A percentile compares a stretch with the other conserved stretches of the same genome.
phyloP scores from a whole-genome alignment of 208 protist genomes.

The Wallacemonas sp. region DNA sequence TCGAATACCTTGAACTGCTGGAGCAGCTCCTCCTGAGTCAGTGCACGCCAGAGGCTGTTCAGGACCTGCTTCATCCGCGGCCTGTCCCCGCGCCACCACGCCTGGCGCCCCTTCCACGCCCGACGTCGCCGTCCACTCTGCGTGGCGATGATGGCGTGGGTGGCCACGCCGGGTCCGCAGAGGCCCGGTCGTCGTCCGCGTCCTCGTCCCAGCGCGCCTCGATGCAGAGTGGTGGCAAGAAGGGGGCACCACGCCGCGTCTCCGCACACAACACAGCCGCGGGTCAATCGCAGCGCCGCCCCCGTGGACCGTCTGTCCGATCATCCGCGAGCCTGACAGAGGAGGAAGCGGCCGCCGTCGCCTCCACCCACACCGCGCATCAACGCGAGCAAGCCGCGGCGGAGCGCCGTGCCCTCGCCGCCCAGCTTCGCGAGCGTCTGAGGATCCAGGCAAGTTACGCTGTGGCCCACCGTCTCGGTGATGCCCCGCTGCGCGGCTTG shows the following conservation, averaged over 20 bases:
- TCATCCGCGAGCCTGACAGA: constrained; percentile 4
- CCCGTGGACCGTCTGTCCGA: not conserved
- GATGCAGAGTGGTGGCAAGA: not conserved
- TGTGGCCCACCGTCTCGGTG: not conserved
- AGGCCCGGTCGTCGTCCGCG: too few species aligned
- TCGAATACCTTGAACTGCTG: constrained; percentile 69
- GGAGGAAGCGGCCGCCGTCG: not conserved
- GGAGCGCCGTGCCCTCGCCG: not conserved
- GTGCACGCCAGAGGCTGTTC: constrained; percentile 20
- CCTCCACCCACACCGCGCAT: not conserved
- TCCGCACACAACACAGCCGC: not conserved
- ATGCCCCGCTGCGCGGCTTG: constrained; percentile 30
- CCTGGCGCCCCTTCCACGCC: constrained; percentile 1
- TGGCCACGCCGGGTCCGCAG: too few species aligned
- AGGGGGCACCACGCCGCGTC: not conserved
- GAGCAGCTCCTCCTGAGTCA: constrained; percentile 60
- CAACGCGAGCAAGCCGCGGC: not conserved
- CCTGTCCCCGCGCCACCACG: constrained; percentile 6
- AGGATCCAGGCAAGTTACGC: constrained; percentile 8
- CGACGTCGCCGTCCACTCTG: not conserved
- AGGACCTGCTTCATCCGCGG: constrained; percentile 9
- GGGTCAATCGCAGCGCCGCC: not conserved
- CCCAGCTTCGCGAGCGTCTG: not conserved
- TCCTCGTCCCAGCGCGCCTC: not conserved
- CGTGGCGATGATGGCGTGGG: too few species aligned